Conservation (phyloP, 805 yeast species). For the Yamadazyma phyllophila region DNA sequence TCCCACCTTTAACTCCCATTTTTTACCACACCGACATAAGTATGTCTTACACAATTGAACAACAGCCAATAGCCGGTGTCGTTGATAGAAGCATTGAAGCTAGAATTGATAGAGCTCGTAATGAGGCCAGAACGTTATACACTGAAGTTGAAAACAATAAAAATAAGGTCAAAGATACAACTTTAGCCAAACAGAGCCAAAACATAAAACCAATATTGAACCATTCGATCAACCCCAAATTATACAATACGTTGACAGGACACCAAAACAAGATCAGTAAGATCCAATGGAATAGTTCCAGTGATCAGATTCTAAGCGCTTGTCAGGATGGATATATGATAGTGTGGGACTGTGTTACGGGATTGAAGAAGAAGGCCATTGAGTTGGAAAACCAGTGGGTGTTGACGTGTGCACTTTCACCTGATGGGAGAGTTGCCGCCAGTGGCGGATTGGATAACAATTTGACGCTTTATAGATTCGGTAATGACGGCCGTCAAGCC, state of each 20-base stretch:
- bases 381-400: constrained; percentile 79
- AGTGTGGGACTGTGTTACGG: constrained; percentile 77
- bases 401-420: constrained; percentile 69
- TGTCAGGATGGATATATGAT: constrained; percentile 86
- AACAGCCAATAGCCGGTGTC: not conserved
- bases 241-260: constrained; percentile 47
- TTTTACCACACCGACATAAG: not conserved
- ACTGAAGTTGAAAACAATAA: constrained; percentile 47
- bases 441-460: constrained; percentile 81
- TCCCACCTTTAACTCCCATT: not conserved
- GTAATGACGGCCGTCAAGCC: constrained; percentile 3
- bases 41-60: not conserved
- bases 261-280: constrained; percentile 74
- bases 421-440: constrained; percentile 64
- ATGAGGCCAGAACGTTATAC: constrained; percentile 47
- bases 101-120: constrained; percentile 32
- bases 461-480: constrained; percentile 62
- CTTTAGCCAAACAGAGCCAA: constrained; percentile 38
- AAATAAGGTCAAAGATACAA: constrained; percentile 43
- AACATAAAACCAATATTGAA: constrained; percentile 31
- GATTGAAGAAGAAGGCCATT: constrained; percentile 67
- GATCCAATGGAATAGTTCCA: constrained; percentile 65
- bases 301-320: constrained; percentile 62
- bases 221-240: constrained; percentile 24
- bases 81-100: not conserved